Percentiles rank a stretch among this genome's conserved stretches.
These are phyloP conservation scores for Botrytis fabae DNA, from an alignment of 2,329 filamentous ascomycete genomes.

Conservation along the genomic window DNA sequence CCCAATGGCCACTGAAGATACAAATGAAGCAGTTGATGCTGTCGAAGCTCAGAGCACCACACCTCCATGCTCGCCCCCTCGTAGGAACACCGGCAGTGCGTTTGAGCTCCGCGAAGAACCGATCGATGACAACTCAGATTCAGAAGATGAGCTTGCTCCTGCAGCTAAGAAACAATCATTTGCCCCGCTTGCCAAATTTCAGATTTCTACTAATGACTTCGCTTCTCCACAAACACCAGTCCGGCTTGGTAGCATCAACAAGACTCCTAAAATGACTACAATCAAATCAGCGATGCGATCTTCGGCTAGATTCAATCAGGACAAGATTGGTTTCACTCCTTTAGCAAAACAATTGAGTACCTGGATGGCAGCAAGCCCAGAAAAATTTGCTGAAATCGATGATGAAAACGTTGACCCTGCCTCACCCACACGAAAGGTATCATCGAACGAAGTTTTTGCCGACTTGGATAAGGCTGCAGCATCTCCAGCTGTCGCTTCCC, in stretches of 20 bases:
- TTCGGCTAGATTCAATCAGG: slow-evolving; percentile 22
- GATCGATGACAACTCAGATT: slow-evolving; percentile 51
- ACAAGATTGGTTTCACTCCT: slow-evolving; percentile 60
- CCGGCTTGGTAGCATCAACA: slow-evolving; percentile 31
- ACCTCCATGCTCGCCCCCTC: slow-evolving; percentile 33
- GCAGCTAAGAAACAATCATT: slow-evolving; percentile 37
- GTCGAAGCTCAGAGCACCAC: slow-evolving; percentile 30
- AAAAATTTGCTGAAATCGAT: slow-evolving; percentile 41
- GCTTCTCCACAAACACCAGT: slow-evolving; percentile 48
- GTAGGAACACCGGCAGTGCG: slow-evolving; percentile 24
- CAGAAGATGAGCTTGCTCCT: slow-evolving; percentile 53
- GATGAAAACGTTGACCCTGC: slow-evolving; percentile 22
- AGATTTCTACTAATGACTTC: slow-evolving; percentile 38
- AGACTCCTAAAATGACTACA: slow-evolving; percentile 31
- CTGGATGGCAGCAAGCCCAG: slow-evolving; percentile 63
- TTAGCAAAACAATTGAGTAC: slow-evolving; percentile 60
- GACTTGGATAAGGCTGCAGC: not conserved
- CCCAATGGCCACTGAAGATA: slow-evolving; percentile 28
- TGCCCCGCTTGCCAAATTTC: slow-evolving; percentile 34
- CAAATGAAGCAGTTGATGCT: slow-evolving; percentile 24
- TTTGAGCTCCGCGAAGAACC: slow-evolving; percentile 52
- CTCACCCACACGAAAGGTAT: slow-evolving; percentile 24
- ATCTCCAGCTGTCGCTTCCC: slow-evolving; percentile 29
- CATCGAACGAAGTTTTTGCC: not conserved
- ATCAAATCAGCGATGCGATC: slow-evolving; percentile 5